Evolutionary conservation across 306 rosid genomes (phyloP).

Genomic region (Morella rubra): DNA sequence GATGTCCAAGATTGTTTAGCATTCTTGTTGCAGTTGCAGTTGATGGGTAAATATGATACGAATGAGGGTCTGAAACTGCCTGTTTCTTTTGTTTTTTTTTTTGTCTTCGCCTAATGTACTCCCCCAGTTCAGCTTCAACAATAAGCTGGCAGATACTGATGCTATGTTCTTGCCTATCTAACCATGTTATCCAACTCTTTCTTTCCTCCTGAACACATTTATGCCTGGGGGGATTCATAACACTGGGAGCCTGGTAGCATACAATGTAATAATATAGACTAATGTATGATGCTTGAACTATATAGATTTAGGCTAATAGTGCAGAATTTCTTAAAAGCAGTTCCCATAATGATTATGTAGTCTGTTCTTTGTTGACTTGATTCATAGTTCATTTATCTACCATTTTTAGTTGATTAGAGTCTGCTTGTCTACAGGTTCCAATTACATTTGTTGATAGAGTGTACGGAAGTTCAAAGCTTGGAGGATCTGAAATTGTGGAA

Average conservation of each 20-base stretch:
- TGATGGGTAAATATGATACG: background rate
- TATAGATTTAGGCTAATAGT: background rate
- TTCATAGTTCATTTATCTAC: background rate
- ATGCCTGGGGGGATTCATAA: background rate
- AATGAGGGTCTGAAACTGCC: background rate
- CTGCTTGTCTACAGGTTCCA: constrained; percentile 63
- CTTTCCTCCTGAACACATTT: background rate
- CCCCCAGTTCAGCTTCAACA: background rate
- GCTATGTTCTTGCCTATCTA: background rate
- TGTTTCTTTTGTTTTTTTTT: background rate
- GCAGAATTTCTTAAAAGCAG: background rate
- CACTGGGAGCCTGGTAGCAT: background rate
- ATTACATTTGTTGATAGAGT: constrained; percentile 97
- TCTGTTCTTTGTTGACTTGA: background rate
- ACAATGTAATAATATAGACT: background rate
- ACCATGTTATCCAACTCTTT: constrained; percentile 12
- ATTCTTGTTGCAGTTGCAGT: background rate
- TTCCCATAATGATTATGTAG: background rate
- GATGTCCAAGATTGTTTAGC: background rate
- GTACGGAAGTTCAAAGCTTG: constrained; percentile 91
- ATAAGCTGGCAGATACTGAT: background rate
- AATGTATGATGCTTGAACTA: background rate
- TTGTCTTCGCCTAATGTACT: background rate
- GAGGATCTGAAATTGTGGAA: constrained; percentile 96
- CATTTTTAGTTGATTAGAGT: constrained; percentile 26